These are phyloP conservation scores for Candida sonorensis DNA, from an alignment of 805 yeast species.

Conservation along the genomic window DNA sequence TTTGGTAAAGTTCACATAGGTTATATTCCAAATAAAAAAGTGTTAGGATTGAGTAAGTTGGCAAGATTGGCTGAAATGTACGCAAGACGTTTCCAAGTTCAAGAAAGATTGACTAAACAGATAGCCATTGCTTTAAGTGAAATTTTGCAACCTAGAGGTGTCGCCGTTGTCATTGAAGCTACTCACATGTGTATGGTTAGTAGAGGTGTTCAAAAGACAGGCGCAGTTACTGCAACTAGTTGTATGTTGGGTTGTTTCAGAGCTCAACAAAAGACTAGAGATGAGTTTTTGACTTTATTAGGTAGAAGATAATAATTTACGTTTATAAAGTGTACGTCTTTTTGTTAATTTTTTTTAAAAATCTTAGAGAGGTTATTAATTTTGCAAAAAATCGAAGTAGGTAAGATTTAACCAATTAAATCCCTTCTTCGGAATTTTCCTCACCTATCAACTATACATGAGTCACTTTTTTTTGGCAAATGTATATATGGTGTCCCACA, in stretches of 20 bases:
- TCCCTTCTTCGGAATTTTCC: no score
- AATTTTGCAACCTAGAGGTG: constrained; percentile 90
- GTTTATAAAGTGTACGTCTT: no score
- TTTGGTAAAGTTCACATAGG: constrained; percentile 96
- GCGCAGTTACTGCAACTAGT: constrained; percentile 87
- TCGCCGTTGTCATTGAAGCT: constrained; percentile 97
- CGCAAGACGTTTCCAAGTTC: constrained; percentile 93
- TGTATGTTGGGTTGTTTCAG: constrained; percentile 97
- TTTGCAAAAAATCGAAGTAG: no score
- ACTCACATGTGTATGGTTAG: constrained; percentile 99
- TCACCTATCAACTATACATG: no score
- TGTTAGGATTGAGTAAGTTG: constrained; percentile 84
- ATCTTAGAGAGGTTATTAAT: no score
- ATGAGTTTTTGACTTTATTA: constrained; percentile 81
- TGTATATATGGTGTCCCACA: constrained; percentile 51
- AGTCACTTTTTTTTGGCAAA: constrained; percentile 32
- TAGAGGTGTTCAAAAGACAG: constrained; percentile 94
- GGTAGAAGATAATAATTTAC: constrained; percentile 44
- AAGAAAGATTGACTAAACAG: constrained; percentile 93
- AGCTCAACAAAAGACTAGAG: constrained; percentile 90
- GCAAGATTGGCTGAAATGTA: constrained; percentile 98
- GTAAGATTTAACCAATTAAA: no score
- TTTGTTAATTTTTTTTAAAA: no score
- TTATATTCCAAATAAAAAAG: constrained; percentile 93
- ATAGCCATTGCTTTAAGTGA: constrained; percentile 94